A percentile compares a stretch with the other conserved stretches of the same genome.
Evolutionary conservation across 83 land plant species (phyloP).

Genomic region (Diphasiastrum complanatum): DNA sequence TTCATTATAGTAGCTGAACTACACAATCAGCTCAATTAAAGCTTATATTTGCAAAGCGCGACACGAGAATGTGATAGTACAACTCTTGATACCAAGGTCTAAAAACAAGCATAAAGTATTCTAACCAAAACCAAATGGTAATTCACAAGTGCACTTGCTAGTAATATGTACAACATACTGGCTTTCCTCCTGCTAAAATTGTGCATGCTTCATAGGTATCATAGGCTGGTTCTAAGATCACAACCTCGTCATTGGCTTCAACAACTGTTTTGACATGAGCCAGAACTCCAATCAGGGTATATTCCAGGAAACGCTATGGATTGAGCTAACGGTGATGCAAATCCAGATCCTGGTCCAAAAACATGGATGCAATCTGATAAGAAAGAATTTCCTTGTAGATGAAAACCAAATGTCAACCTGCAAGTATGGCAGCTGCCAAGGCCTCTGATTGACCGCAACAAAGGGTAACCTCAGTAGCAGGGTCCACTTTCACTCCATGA

Average conservation of each 20-base stretch:
- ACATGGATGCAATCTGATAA: background rate
- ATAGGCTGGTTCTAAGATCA: slow-evolving; percentile 76
- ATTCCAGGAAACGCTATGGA: background rate
- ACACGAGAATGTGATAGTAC: background rate
- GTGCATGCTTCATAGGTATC: slow-evolving; percentile 82
- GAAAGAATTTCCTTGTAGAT: too few species aligned
- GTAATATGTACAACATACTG: too few species aligned
- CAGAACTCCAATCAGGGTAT: background rate
- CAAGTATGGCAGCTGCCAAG: slow-evolving; percentile 75
- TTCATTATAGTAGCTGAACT: too few species aligned
- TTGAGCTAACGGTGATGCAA: too few species aligned
- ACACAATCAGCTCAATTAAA: too few species aligned
- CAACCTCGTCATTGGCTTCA: slow-evolving; percentile 77
- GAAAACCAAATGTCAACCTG: slow-evolving; percentile 47
- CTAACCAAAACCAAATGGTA: background rate
- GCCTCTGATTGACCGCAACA: slow-evolving; percentile 96
- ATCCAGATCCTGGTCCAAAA: background rate
- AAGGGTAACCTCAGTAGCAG: slow-evolving; percentile 56
- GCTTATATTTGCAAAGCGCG: too few species aligned
- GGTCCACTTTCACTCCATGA: slow-evolving; percentile 64
- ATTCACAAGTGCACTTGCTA: slow-evolving; percentile 26
- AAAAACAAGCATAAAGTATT: background rate
- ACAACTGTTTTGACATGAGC: slow-evolving; percentile 37
- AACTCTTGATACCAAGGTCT: background rate
- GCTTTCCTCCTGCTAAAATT: slow-evolving; percentile 70